phyloP scores from a whole-genome alignment of 2,329 filamentous ascomycete species.

The Arthrinium phaeospermum region DNA sequence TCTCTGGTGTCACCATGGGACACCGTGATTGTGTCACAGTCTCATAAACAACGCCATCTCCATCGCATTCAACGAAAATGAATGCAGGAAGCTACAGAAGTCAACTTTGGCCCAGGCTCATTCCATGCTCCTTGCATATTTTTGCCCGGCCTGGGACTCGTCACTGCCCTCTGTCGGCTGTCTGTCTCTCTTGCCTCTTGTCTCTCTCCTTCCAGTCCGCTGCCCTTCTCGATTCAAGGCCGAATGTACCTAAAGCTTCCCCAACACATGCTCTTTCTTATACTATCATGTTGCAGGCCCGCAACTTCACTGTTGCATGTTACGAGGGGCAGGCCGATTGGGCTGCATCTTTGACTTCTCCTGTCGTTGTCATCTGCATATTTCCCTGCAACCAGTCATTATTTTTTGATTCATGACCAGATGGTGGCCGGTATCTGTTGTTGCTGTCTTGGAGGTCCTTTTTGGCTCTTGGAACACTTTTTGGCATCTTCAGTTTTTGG shows the following conservation, averaged over 20 bases:
- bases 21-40: conserved; percentile 23
- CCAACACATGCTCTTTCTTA: conserved; percentile 20
- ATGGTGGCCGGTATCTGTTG: conserved; percentile 27
- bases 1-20: conserved; percentile 22
- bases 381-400: conserved; percentile 37
- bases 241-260: conserved; percentile 23
- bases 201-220: neutral
- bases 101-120: conserved; percentile 10
- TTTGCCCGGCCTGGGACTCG: conserved; percentile 3
- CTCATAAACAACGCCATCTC: conserved; percentile 20
- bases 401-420: conserved; percentile 46
- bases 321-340: conserved; percentile 20
- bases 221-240: conserved; percentile 18
- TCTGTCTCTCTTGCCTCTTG: neutral
- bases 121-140: conserved; percentile 17
- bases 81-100: conserved; percentile 18
- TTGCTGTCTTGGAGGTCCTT: conserved; percentile 38
- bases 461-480: conserved; percentile 52
- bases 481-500: conserved; percentile 37
- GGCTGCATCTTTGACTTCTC: conserved; percentile 24
- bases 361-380: conserved; percentile 29
- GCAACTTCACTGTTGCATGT: conserved; percentile 19
- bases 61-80: conserved; percentile 14
- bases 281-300: conserved; percentile 21
- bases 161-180: neutral